phyloP scores from a whole-genome alignment of 1,284 basidiomycete genomes.

The Rhodotorula sp. region DNA sequence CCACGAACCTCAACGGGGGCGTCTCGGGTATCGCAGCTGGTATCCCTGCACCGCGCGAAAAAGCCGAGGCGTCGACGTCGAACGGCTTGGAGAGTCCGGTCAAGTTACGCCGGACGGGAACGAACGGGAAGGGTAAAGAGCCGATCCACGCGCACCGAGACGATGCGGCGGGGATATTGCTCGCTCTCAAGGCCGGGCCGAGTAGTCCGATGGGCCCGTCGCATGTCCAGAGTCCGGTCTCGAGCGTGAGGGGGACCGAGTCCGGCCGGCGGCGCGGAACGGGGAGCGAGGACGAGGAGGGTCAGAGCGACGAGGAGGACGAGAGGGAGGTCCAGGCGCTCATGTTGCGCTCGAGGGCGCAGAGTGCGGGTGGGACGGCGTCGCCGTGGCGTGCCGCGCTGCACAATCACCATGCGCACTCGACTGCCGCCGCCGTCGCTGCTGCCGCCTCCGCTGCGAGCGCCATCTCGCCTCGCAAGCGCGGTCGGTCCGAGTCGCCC shows the following conservation, averaged over 20 bases:
- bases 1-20: background rate
- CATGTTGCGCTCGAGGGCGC: slow-evolving; percentile 9
- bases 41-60: background rate
- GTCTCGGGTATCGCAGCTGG: slow-evolving; percentile 4
- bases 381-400: slow-evolving; percentile 7
- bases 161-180: slow-evolving; percentile 34
- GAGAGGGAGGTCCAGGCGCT: background rate
- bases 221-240: slow-evolving; percentile 12
- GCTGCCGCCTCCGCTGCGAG: background rate
- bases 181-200: slow-evolving; percentile 36
- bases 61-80: background rate
- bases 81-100: slow-evolving; percentile 13
- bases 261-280: background rate
- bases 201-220: slow-evolving; percentile 12
- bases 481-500: slow-evolving; percentile 20
- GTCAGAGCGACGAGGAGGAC: slow-evolving; percentile 10
- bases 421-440: background rate
- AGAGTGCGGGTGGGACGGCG: background rate
- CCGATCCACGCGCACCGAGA: slow-evolving; percentile 13
- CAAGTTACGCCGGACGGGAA: slow-evolving; percentile 9
- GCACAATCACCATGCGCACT: background rate
- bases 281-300: background rate
- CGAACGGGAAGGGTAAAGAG: slow-evolving; percentile 6
- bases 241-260: slow-evolving; percentile 4
- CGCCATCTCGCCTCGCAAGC: slow-evolving; percentile 21